Percentiles rank a stretch among this genome's conserved stretches.
Evolutionary conservation across 23 red algal genomes (phyloP).

Genomic region (Agarophyton chilense): DNA sequence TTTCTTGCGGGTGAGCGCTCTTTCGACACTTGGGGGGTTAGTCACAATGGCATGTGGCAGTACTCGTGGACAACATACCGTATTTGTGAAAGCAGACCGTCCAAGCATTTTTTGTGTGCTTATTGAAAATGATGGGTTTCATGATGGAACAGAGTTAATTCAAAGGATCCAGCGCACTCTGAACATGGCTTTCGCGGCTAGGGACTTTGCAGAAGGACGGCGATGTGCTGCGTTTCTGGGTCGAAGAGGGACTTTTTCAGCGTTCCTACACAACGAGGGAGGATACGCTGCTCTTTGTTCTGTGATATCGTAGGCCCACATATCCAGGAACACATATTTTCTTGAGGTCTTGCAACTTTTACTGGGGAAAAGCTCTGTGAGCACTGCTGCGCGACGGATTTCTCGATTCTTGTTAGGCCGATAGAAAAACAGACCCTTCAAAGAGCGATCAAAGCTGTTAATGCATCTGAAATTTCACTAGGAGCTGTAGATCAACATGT

Average conservation of each 20-base stretch:
- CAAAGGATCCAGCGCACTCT: slow-evolving; percentile 40
- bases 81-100: slow-evolving; percentile 61
- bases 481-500: slow-evolving; percentile 9
- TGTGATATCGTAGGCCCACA: neutral
- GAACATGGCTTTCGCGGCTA: slow-evolving; percentile 52
- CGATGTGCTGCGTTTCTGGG: slow-evolving; percentile 45
- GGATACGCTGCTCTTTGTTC: slow-evolving; percentile 59
- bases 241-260: slow-evolving; percentile 49
- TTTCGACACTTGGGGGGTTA: slow-evolving; percentile 19
- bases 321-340: slow-evolving; percentile 7
- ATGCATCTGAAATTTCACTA: slow-evolving; percentile 25
- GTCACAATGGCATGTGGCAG: slow-evolving; percentile 18
- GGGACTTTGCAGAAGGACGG: slow-evolving; percentile 46
- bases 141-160: slow-evolving; percentile 57
- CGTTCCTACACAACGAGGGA: slow-evolving; percentile 58
- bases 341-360: slow-evolving; percentile 14
- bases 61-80: slow-evolving; percentile 10
- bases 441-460: slow-evolving; percentile 19
- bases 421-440: slow-evolving; percentile 5
- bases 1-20: slow-evolving; percentile 20
- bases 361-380: slow-evolving; percentile 42
- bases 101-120: slow-evolving; percentile 58
- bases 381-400: slow-evolving; percentile 53
- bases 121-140: slow-evolving; percentile 40
- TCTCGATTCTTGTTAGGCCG: slow-evolving; percentile 26